Conservation (phyloP, 352 stramenopile genomes). For the Peronospora destructor region DNA sequence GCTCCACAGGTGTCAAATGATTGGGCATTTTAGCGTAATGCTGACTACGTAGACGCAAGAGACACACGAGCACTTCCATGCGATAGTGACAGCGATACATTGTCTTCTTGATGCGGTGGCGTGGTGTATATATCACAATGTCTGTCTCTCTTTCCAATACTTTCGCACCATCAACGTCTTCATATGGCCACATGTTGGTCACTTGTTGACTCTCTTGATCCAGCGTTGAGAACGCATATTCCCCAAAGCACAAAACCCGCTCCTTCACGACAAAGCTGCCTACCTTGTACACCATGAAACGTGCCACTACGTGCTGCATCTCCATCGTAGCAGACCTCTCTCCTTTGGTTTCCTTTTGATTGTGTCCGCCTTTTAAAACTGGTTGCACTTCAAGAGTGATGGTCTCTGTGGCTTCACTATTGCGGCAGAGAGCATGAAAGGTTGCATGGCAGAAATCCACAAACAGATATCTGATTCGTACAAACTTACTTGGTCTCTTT, state of each 20-base stretch:
- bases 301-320: slow-evolving; percentile 52
- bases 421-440: slow-evolving; percentile 27
- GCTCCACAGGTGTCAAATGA: slow-evolving; percentile 25
- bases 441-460: slow-evolving; percentile 2
- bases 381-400: slow-evolving; percentile 4
- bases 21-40: slow-evolving; percentile 38
- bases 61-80: slow-evolving; percentile 77
- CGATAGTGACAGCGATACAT: slow-evolving; percentile 74
- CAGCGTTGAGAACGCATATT: slow-evolving; percentile 65
- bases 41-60: slow-evolving; percentile 66
- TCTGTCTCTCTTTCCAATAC: slow-evolving; percentile 71
- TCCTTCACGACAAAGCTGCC: slow-evolving; percentile 81
- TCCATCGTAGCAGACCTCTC: slow-evolving; percentile 26
- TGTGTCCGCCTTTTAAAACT: slow-evolving; percentile 1
- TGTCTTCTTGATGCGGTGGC: slow-evolving; percentile 75
- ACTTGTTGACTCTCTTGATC: slow-evolving; percentile 61
- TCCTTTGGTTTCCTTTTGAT: background rate
- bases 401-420: background rate
- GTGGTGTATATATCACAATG: slow-evolving; percentile 68
- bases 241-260: slow-evolving; percentile 72
- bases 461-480: background rate
- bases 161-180: slow-evolving; percentile 58
- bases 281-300: slow-evolving; percentile 83
- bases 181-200: slow-evolving; percentile 79
- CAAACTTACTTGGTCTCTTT: background rate